Percentiles rank a stretch among this genome's conserved stretches.
Conservation (phyloP, 345 rosid genomes). For the Dipteronia dyeriana region DNA sequence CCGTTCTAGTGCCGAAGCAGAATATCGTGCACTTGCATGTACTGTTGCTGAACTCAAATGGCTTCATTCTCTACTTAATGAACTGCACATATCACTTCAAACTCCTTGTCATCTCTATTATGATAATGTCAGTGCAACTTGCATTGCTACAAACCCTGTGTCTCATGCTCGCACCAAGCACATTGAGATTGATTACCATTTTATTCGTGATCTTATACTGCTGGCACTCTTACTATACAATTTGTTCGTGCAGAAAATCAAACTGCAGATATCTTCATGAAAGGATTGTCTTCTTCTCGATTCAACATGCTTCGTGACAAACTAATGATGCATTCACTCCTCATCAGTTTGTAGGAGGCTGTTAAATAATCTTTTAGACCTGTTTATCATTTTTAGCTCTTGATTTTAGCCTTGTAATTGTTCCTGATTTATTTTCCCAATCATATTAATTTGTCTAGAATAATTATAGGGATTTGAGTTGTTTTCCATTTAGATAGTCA, state of each 20-base stretch:
- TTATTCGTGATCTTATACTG: not conserved
- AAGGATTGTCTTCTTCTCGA: not conserved
- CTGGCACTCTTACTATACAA: not conserved
- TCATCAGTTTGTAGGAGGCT: not conserved
- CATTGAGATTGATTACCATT: not conserved
- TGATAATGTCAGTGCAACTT: not conserved
- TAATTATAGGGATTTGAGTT: too few relatives aligned
- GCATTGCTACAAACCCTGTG: not conserved
- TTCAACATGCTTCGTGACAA: not conserved
- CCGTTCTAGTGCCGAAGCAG: not conserved
- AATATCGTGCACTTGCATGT: too few relatives aligned
- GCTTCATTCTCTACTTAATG: not conserved
- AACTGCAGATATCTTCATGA: not conserved
- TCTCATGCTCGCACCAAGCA: not conserved
- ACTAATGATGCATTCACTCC: not conserved
- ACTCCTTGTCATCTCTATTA: not conserved
- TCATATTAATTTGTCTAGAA: too few relatives aligned
- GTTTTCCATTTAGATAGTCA: too few relatives aligned
- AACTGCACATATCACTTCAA: not conserved
- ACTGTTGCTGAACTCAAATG: too few relatives aligned
- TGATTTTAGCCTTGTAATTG: too few relatives aligned
- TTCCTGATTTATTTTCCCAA: too few relatives aligned
- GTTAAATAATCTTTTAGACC: too few relatives aligned
- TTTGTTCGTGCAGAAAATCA: not conserved
- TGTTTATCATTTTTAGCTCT: too few relatives aligned